Base-by-base conservation (phyloP, 2,329 filamentous ascomycete species). In the Cercospora sp. region DNA sequence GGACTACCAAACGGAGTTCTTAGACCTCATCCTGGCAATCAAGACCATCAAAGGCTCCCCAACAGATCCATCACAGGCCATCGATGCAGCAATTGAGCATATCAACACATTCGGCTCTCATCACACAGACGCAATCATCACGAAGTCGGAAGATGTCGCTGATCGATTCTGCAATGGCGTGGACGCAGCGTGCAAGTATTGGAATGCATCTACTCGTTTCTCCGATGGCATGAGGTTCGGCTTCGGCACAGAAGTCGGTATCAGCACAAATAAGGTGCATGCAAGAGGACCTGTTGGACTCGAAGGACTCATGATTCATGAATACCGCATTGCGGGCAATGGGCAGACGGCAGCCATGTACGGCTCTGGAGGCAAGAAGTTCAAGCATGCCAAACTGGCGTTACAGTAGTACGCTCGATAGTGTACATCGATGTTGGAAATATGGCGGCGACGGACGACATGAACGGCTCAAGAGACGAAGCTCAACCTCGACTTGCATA, bases 251-350 rank as follows among this genome's bases (percentile, higher is more conserved):
- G 95, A 99, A 82, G 95, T 99, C 26, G 95, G 95, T 64, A 98
- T 99, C 81, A 96, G 92, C 82, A 99, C 95, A 60, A 99, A 97
- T 84, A 99, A 98, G 84, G 97, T 99, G 71, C 95, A 99, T 79
- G 91, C 92, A 1, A 85, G 95, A 61, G 95, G 95, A 0, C 95
- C 95, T 0, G 95, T 99, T 5, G 95, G 95, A 1, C 83, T 99
- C 63, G 95, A 98, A 77, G 95, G 95, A 0, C 81, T 99, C 79
- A 97, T 93, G 78, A 98, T 98, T 70, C 97, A 99, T 83, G 97
- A 97, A 84, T 99, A 97, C 84, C 88, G 95, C 80, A 86, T 99
- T 71, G 85, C 91, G 42, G 95, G 94, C 0, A 84, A 87, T 68
- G 95, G 94, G 9, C 95, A 99, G 73, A 85, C 89, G n/a, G 92